Conservation (phyloP, 2,329 filamentous ascomycete genomes). For the Apiospora aurea region DNA sequence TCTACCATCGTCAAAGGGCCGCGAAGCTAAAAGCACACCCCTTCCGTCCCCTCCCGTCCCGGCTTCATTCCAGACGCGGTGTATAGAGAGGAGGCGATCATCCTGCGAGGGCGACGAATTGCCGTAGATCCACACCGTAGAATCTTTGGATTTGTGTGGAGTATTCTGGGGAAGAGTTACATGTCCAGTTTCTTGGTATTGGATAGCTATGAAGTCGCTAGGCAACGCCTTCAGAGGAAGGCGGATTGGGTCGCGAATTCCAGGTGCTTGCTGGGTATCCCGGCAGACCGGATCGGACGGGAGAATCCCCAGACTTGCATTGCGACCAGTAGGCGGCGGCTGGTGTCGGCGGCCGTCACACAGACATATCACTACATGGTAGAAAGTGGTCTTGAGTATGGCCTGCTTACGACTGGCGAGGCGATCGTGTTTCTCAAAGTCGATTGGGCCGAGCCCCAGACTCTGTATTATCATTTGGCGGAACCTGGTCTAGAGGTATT, state of each 20-base stretch:
- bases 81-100: slow-evolving; percentile 19
- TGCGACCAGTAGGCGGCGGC: neutral
- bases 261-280: neutral
- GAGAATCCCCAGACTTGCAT: neutral
- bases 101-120: slow-evolving; percentile 22
- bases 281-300: slow-evolving; percentile 1
- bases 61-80: neutral
- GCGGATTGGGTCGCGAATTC: neutral
- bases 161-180: slow-evolving; percentile 19
- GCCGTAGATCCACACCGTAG: slow-evolving; percentile 8
- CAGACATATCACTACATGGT: too few species aligned
- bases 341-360: too few species aligned
- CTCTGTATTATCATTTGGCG: too few species aligned
- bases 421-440: too few species aligned
- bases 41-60: slow-evolving; percentile 16
- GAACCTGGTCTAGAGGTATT: too few species aligned
- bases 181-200: slow-evolving; percentile 23
- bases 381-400: too few species aligned
- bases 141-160: slow-evolving; percentile 16
- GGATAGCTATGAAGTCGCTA: neutral
- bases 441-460: too few species aligned
- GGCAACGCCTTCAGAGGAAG: neutral
- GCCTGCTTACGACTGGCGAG: too few species aligned
- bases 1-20: neutral
- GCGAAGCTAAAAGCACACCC: slow-evolving; percentile 16